Percentiles rank a stretch among this genome's conserved stretches.
Conservation (phyloP, 2,329 filamentous ascomycete genomes). For the Ceratocystis papillata region DNA sequence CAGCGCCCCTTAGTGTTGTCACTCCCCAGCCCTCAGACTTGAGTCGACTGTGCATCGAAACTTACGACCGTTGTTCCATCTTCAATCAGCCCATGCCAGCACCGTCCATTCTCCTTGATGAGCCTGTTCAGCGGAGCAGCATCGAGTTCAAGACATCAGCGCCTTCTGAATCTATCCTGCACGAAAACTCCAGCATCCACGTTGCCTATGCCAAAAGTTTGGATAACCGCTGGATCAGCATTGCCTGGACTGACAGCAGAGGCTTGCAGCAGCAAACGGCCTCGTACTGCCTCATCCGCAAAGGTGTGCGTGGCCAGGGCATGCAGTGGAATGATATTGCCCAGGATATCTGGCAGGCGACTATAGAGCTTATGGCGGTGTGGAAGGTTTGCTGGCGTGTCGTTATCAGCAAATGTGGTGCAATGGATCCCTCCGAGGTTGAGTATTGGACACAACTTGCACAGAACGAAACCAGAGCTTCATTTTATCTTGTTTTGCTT, state of each 20-base stretch:
- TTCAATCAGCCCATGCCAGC: slow-evolving; percentile 46
- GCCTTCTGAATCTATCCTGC: slow-evolving; percentile 60
- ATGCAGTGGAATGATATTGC: slow-evolving; percentile 53
- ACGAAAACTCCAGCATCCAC: slow-evolving; percentile 71
- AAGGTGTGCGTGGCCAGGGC: slow-evolving; percentile 39
- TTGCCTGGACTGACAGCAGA: slow-evolving; percentile 69
- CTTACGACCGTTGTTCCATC: slow-evolving; percentile 61
- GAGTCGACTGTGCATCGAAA: slow-evolving; percentile 56
- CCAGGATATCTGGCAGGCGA: slow-evolving; percentile 67
- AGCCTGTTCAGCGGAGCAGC: slow-evolving; percentile 51
- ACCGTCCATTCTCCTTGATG: slow-evolving; percentile 62
- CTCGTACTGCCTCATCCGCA: slow-evolving; percentile 59
- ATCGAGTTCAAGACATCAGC: slow-evolving; percentile 66
- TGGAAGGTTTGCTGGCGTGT: slow-evolving; percentile 68
- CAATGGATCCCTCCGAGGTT: slow-evolving; percentile 56
- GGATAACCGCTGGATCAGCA: slow-evolving; percentile 67
- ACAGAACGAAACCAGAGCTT: slow-evolving; percentile 41
- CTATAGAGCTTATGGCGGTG: slow-evolving; percentile 57
- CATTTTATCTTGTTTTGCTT: slow-evolving; percentile 48
- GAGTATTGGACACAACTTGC: slow-evolving; percentile 47
- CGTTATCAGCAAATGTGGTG: slow-evolving; percentile 59
- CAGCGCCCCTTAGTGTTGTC: slow-evolving; percentile 50
- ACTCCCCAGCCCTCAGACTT: slow-evolving; percentile 52
- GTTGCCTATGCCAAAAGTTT: slow-evolving; percentile 66
- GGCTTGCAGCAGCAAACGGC: slow-evolving; percentile 62